Base-by-base conservation (phyloP, 78 protist species). In the Dictyostelium brefeldianum region DNA sequence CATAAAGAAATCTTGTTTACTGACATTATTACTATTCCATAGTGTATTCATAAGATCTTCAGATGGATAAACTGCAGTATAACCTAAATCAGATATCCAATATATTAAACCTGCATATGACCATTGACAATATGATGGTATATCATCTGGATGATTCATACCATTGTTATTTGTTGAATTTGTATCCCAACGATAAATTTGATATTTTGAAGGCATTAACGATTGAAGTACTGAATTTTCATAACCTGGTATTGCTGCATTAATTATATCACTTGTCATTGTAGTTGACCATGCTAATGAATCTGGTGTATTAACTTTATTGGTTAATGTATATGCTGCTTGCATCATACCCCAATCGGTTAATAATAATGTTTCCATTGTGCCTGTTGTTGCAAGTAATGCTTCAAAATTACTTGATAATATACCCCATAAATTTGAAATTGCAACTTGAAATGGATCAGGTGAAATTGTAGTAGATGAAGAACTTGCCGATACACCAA, bases 261-360 rank as follows among this genome's bases (percentile, higher is more conserved):
- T 18, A 27, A 77, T 12, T 20, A 77, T 25, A 29, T 51, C 69
- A 51, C 82, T 29, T 15, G 64, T 77, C 69, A 29, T 51, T 22
- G 46, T 10, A 0, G 82, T 7, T 51, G 14, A 2, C 82, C 82
- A 77, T 14, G 82, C 82, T 1, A 77, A 18, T 51, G 82, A 77
- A 5, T 77, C 10, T 20, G 82, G 82, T 1, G 65, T 65, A 29
- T 46, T 77, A 4, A 29, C 15, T 0, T 20, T 50, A 15, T 29
- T 17, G 11, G 53, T 77, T 51, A 77, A 51, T 4, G 18, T 7
- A 51, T 27, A 56, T 9, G 27, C 47, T 11, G 47, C 14, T 53
- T 10, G 27, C 82, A 77, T 77, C 82, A 29, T 77, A 25, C 82
- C 82, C 82, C 82, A 77, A 51, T 77, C 82, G 12, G 25, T n/a